Percentiles rank a stretch among this genome's conserved stretches.
Conservation (phyloP, 2,329 filamentous ascomycete genomes). For the Diaporthe sp. region DNA sequence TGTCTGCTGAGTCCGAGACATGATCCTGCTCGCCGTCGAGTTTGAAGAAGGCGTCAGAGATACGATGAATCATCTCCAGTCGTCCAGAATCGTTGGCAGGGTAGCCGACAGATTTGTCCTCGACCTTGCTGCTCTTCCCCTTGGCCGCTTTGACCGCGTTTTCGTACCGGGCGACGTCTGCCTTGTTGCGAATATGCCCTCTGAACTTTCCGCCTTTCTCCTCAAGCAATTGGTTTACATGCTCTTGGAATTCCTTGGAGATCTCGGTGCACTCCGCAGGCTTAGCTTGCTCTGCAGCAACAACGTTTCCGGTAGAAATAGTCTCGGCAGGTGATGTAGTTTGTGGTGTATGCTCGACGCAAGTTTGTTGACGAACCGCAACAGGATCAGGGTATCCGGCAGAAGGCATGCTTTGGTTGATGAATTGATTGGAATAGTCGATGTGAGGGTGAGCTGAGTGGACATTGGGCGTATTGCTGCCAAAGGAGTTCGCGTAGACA, state of each 20-base stretch:
- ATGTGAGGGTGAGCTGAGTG: too few species aligned
- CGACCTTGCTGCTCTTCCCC: background rate
- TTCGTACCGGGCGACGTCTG: background rate
- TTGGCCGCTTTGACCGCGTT: background rate
- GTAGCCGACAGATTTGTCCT: background rate
- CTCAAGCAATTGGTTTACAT: background rate
- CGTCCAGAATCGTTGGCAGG: background rate
- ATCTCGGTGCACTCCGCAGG: background rate
- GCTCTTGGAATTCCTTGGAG: background rate
- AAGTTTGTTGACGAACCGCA: too few species aligned
- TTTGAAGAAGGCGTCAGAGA: background rate
- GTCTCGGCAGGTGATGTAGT: background rate
- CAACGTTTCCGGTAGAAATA: background rate
- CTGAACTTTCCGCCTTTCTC: background rate
- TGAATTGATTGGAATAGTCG: too few species aligned
- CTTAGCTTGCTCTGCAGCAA: background rate
- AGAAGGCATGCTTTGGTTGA: too few species aligned
- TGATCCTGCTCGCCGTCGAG: background rate
- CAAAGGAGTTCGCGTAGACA: too few species aligned
- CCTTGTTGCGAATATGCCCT: background rate
- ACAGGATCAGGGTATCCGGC: too few species aligned
- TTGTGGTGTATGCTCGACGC: too few species aligned
- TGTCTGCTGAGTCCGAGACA: background rate
- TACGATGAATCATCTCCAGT: background rate
- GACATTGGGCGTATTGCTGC: too few species aligned